phyloP scores from a whole-genome alignment of 768 basidiomycete species.

The Tricholoma sp. region DNA sequence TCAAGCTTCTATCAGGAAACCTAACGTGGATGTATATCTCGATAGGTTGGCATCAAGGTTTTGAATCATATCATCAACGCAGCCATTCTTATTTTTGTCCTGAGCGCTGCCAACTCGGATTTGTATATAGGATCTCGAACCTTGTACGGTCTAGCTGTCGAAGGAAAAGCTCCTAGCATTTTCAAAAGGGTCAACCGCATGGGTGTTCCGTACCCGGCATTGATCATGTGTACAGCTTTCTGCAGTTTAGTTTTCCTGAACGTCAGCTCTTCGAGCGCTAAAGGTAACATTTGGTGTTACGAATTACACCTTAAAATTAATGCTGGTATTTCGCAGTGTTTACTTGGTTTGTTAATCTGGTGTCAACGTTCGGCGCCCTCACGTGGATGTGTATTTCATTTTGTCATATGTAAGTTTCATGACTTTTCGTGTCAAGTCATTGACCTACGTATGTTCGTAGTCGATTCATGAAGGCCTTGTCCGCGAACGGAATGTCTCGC shows the following conservation, averaged over 20 bases:
- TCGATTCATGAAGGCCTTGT: constrained; percentile 40
- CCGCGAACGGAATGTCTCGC: constrained; percentile 35
- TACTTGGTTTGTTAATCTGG: constrained; percentile 44
- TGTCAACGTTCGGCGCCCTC: constrained; percentile 42
- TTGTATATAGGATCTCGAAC: constrained; percentile 50
- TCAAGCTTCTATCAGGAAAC: background rate
- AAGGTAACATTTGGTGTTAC: constrained; percentile 30
- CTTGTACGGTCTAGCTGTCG: constrained; percentile 42
- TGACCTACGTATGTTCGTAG: constrained; percentile 15
- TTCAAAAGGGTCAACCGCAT: constrained; percentile 38
- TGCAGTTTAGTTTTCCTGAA: constrained; percentile 57
- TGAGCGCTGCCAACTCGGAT: constrained; percentile 61
- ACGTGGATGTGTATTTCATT: constrained; percentile 51
- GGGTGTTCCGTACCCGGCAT: constrained; percentile 47
- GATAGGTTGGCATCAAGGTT: constrained; percentile 48
- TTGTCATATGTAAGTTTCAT: constrained; percentile 50
- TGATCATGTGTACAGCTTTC: constrained; percentile 50
- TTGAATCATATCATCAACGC: constrained; percentile 64
- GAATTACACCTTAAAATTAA: constrained; percentile 10
- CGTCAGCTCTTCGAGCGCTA: constrained; percentile 42
- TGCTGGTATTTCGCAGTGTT: constrained; percentile 37
- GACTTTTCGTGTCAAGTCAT: background rate
- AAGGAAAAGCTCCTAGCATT: constrained; percentile 43
- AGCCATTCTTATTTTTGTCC: constrained; percentile 59
- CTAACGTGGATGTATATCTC: background rate